These are phyloP conservation scores for Penicillium aurantiogriseum DNA, from an alignment of 2,329 filamentous ascomycete genomes.

Conservation along the genomic window DNA sequence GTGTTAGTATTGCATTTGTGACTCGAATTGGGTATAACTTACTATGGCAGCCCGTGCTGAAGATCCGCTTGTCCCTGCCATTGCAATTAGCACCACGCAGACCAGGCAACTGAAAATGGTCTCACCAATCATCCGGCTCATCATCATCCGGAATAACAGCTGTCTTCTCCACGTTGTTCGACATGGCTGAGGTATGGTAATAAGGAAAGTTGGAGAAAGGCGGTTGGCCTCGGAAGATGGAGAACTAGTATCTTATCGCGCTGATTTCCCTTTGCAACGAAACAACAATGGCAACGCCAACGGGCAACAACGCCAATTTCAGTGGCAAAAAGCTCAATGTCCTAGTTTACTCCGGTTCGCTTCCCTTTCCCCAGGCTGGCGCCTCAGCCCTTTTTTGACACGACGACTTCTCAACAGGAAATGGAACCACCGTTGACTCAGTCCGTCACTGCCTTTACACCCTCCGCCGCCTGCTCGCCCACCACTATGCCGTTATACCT, in stretches of 20 bases:
- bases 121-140: conserved; percentile 93
- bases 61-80: conserved; percentile 91
- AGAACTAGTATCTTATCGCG: conserved; percentile 23
- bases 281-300: conserved; percentile 33
- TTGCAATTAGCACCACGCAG: conserved; percentile 20
- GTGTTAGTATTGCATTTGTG: conserved; percentile 8
- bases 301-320: conserved; percentile 47
- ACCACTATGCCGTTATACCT: conserved; percentile 89
- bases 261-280: conserved; percentile 9
- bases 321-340: conserved; percentile 76
- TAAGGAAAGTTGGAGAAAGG: conserved; percentile 2
- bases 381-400: conserved; percentile 31
- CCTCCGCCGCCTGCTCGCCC: conserved; percentile 78
- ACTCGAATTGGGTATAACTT: conserved; percentile 25
- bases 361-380: conserved; percentile 26
- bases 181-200: conserved; percentile 46
- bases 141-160: conserved; percentile 56
- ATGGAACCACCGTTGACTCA: conserved; percentile 81
- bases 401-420: conserved; percentile 54
- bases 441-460: conserved; percentile 87
- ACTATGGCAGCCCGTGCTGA: conserved; percentile 93
- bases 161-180: conserved; percentile 54
- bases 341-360: conserved; percentile 81
- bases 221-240: conserved; percentile 20
- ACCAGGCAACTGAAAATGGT: conserved; percentile 2